These are phyloP conservation scores for Penstemon barbatus DNA, from an alignment of 257 asterid species.

Conservation along the genomic window DNA sequence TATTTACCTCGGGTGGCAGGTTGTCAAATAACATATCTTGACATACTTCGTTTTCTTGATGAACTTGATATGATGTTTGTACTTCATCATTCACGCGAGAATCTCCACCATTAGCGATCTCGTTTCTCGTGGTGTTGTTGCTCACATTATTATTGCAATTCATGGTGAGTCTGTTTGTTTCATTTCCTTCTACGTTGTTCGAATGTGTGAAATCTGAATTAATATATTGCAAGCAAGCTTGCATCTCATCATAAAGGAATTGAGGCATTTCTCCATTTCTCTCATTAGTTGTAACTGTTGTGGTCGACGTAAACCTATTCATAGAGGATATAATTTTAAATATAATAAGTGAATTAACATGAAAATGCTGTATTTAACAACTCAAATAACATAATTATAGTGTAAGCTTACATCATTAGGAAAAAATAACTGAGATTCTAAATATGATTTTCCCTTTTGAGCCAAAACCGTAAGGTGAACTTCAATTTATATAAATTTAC, in stretches of 20 bases:
- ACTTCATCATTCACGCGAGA: background rate
- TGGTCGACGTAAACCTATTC: constrained; percentile 1
- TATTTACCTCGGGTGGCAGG: constrained; percentile 27
- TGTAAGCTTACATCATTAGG: background rate
- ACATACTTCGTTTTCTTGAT: constrained; percentile 6
- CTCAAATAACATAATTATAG: no score
- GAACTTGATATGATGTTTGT: constrained; percentile 4
- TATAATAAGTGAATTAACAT: background rate
- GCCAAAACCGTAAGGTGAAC: background rate
- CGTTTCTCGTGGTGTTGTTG: background rate
- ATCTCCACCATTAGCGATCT: constrained; percentile 1
- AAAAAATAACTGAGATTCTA: background rate
- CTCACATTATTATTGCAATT: background rate
- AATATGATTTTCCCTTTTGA: background rate
- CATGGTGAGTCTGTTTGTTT: constrained; percentile 13
- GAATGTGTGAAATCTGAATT: constrained; percentile 22
- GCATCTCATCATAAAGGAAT: constrained; percentile 3
- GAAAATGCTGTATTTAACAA: background rate
- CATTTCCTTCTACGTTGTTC: constrained; percentile 24
- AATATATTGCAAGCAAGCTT: background rate
- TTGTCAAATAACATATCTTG: background rate
- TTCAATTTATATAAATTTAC: constrained; percentile 19
- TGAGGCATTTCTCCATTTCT: background rate
- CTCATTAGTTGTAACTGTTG: constrained; percentile 14
- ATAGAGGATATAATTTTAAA: background rate